These are phyloP conservation scores for Trichophyton rubrum DNA, from an alignment of 2,329 filamentous ascomycete species.

Conservation along the genomic window DNA sequence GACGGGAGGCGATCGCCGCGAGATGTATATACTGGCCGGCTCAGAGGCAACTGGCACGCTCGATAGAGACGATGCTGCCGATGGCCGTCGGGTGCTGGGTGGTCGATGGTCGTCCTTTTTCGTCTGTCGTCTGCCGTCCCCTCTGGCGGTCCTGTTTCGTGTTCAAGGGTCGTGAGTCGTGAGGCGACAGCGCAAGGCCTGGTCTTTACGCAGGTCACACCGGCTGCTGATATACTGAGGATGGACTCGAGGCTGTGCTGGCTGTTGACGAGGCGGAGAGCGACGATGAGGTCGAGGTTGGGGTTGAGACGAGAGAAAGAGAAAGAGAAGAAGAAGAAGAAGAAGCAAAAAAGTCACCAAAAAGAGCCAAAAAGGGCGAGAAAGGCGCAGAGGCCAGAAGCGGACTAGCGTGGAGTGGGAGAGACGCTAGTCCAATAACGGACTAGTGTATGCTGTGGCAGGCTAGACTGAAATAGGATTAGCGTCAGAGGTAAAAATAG, in stretches of 20 bases:
- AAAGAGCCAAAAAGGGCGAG: background rate
- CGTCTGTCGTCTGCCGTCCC: background rate
- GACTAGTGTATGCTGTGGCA: background rate
- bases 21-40: constrained; percentile 11
- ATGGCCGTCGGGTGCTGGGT: background rate
- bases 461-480: background rate
- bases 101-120: background rate
- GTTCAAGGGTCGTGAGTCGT: constrained; percentile 5
- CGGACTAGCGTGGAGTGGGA: background rate
- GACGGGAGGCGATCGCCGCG: background rate
- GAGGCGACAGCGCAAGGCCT: background rate
- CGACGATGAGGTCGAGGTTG: constrained; percentile 6
- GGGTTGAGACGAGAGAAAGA: constrained; percentile 7
- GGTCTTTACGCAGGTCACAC: too few relatives aligned
- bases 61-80: background rate
- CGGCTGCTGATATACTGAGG: too few relatives aligned
- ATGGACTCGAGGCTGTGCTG: too few relatives aligned
- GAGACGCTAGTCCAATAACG: background rate
- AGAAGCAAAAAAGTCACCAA: background rate
- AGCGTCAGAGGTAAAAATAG: background rate
- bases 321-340: constrained; percentile 8
- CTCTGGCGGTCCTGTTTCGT: background rate
- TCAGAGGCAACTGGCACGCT: background rate
- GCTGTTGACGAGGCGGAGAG: background rate
- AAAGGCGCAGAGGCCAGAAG: background rate